These are phyloP conservation scores for Termitomyces bulborhizus DNA, from an alignment of 768 basidiomycete species.

Conservation along the genomic window DNA sequence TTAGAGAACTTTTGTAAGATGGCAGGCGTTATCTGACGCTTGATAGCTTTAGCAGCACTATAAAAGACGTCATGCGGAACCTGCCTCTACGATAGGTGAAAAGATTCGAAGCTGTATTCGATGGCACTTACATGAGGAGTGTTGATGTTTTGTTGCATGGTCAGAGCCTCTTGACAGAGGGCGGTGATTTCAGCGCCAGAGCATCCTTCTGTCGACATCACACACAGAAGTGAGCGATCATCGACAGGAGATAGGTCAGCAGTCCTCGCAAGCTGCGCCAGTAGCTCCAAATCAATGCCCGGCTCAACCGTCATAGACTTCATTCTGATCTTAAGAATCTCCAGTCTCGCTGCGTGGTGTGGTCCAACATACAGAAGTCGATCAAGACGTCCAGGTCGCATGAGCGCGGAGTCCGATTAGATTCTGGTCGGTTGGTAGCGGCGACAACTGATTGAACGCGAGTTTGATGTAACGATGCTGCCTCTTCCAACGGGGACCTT, in stretches of 20 bases:
- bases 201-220: constrained; percentile 79
- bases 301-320: constrained; percentile 76
- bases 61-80: no score
- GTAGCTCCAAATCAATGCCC: constrained; percentile 54
- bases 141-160: constrained; percentile 85
- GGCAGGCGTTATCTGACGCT: no score
- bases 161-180: constrained; percentile 91
- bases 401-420: constrained; percentile 83
- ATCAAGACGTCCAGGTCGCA: constrained; percentile 93
- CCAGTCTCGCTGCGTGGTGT: constrained; percentile 70
- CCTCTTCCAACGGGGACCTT: constrained; percentile 13
- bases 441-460: constrained; percentile 67
- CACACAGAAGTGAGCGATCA: background rate
- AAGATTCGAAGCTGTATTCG: background rate
- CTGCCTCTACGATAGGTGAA: constrained; percentile 31
- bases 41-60: no score
- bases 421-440: constrained; percentile 93
- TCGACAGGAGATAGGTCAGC: background rate
- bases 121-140: constrained; percentile 57
- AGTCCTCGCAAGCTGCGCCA: constrained; percentile 64
- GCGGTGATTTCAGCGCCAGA: constrained; percentile 93
- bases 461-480: constrained; percentile 17
- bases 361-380: constrained; percentile 92
- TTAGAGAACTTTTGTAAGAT: no score
- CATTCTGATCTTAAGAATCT: constrained; percentile 79